Conservation (phyloP, 179 eudicot genomes). For the Kewa caespitosa region DNA sequence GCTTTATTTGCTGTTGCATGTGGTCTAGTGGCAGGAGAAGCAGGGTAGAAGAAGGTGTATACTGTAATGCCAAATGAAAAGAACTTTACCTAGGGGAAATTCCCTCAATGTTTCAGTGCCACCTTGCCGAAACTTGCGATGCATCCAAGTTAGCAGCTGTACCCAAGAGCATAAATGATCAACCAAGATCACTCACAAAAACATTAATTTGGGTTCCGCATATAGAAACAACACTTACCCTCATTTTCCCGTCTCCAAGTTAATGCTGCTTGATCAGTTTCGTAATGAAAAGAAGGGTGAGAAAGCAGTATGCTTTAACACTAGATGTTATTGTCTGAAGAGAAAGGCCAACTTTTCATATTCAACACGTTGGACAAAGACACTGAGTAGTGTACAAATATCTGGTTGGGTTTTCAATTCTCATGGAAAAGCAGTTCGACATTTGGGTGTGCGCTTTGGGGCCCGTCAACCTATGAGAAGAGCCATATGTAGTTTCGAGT, state of each 20-base stretch:
- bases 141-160: conserved; percentile 96
- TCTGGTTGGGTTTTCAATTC: conserved; percentile 21
- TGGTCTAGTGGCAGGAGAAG: too few relatives aligned
- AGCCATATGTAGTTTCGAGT: neutral
- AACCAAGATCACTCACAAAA: conserved; percentile 7
- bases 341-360: conserved; percentile 7
- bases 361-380: conserved; percentile 29
- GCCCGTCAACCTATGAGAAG: conserved; percentile 22
- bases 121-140: conserved; percentile 76
- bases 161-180: conserved; percentile 24
- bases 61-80: neutral
- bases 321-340: conserved; percentile 7
- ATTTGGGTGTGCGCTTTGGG: neutral
- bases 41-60: neutral
- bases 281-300: conserved; percentile 17
- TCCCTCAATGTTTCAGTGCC: conserved; percentile 62
- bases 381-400: conserved; percentile 41
- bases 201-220: neutral
- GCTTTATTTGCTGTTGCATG: too few relatives aligned
- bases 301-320: conserved; percentile 15
- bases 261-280: conserved; percentile 31
- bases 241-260: conserved; percentile 50
- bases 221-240: conserved; percentile 37
- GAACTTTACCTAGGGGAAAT: conserved; percentile 48
- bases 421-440: neutral